These are phyloP conservation scores for Torrubiellomyces zombiae DNA, from an alignment of 2,329 filamentous ascomycete species.

Conservation along the genomic window DNA sequence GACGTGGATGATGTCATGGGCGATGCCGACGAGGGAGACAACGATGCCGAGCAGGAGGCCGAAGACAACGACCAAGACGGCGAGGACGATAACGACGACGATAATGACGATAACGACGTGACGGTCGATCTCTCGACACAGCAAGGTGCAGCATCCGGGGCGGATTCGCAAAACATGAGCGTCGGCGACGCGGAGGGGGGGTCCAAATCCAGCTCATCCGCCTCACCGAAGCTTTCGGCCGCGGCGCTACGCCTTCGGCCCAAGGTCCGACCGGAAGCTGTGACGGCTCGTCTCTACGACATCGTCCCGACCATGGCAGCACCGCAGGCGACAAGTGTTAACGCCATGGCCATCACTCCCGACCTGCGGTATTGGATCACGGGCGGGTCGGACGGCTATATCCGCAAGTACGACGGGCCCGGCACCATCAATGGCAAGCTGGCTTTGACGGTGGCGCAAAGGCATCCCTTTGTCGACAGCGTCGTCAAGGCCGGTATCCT, in stretches of 20 bases:
- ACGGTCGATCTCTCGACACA: conserved; percentile 27
- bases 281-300: conserved; percentile 71
- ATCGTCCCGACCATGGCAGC: conserved; percentile 95
- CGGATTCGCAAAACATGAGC: conserved; percentile 10
- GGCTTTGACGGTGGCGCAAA: conserved; percentile 82
- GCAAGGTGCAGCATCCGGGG: conserved; percentile 16
- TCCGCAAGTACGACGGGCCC: conserved; percentile 90
- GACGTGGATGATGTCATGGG: conserved; percentile 47
- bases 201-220: conserved; percentile 9
- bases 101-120: conserved; percentile 21
- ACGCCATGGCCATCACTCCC: conserved; percentile 77
- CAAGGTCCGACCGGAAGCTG: conserved; percentile 56
- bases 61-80: conserved; percentile 19
- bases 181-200: conserved; percentile 7
- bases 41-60: conserved; percentile 20
- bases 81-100: conserved; percentile 17
- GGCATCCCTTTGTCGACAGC: conserved; percentile 92
- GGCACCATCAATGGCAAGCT: conserved; percentile 92
- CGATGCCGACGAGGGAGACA: conserved; percentile 24
- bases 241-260: conserved; percentile 26
- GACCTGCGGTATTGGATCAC: conserved; percentile 93
- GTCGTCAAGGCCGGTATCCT: conserved; percentile 89
- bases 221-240: conserved; percentile 10
- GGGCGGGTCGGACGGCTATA: conserved; percentile 86
- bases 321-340: conserved; percentile 89